A percentile compares a stretch with the other conserved stretches of the same genome.
phyloP scores from a whole-genome alignment of 163 green algal species.

The Scenedesmus sp. region DNA sequence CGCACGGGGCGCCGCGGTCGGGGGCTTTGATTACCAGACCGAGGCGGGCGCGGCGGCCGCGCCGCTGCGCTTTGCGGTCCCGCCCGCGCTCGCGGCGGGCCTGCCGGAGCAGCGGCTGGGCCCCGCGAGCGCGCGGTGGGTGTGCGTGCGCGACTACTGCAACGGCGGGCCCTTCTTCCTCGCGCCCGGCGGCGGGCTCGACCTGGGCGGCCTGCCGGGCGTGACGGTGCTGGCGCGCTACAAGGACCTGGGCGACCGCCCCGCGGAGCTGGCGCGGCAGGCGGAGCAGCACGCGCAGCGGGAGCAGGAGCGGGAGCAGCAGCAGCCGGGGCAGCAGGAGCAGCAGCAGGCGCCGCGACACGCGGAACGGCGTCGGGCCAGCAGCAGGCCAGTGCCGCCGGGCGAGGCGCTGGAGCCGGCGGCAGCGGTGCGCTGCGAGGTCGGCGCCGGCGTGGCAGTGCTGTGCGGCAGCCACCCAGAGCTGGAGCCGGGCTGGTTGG shows the following conservation, averaged over 20 bases:
- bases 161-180: constrained; percentile 69
- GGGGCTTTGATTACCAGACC: constrained; percentile 62
- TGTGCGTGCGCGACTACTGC: constrained; percentile 60
- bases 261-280: neutral
- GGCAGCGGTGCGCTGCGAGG: constrained; percentile 51
- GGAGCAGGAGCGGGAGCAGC: constrained; percentile 10
- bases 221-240: constrained; percentile 55
- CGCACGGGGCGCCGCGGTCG: constrained; percentile 54
- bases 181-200: neutral
- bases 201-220: neutral
- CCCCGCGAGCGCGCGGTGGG: constrained; percentile 47
- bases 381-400: neutral
- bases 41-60: constrained; percentile 66
- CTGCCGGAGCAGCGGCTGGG: constrained; percentile 18
- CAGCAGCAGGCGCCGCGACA: neutral
- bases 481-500: constrained; percentile 61
- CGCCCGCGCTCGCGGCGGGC: neutral
- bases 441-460: constrained; percentile 66
- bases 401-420: constrained; percentile 23
- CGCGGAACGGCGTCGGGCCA: neutral
- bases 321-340: constrained; percentile 2
- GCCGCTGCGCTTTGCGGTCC: constrained; percentile 51
- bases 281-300: neutral
- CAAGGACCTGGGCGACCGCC: too few relatives aligned
- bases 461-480: constrained; percentile 80